Base-by-base conservation (phyloP, 805 yeast genomes). In the Ascoidea tarda region DNA sequence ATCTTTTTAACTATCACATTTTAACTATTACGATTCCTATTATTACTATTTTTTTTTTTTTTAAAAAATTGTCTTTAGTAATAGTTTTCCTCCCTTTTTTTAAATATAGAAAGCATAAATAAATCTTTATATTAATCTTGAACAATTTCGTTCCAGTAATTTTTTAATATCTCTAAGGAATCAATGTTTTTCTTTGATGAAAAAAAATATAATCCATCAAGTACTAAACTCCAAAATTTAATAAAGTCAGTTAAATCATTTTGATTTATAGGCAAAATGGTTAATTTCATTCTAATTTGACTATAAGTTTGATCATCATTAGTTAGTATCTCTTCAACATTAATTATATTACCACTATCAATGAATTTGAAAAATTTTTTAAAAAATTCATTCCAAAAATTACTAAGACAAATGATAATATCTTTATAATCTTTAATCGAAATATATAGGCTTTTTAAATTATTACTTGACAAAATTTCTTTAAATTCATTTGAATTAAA, bases 161-260 rank as follows among this genome's bases (percentile, higher is more conserved):
- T 21, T n/a, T 47, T n/a, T 6, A 53, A 33, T 33, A 6, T 32
- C 6, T 50, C 46, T 47, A 50, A 38, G 21, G 52, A 48, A n/a
- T 16, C 14, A 10, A 31, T 49, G 21, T 51, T 45, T 10, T 28
- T 32, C 33, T 46, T 12, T 47, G 14, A 49, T 6, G 12, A 16
- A 38, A 38, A 46, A 5, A 42, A 31, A 16, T 32, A 48, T 14
- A 51, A 10, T 33, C 54, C 54, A 16, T 46, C 49, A 16, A 52
- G 14, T 10, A 52, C 28, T n/a, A 50, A 16, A 31, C 52, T 45
- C 58, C 58, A 55, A 50, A 54, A 55, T 5, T 46, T 50, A 10
- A 50, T 44, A 53, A 54, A 55, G 21, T 52, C 50, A 21, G 52
- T 55, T 28, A 54, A 31, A n/a, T 54, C 48, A 33, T 50, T 51